These are phyloP conservation scores for Trichoderma simmonsii DNA, from an alignment of 2,329 filamentous ascomycete genomes.

Conservation along the genomic window DNA sequence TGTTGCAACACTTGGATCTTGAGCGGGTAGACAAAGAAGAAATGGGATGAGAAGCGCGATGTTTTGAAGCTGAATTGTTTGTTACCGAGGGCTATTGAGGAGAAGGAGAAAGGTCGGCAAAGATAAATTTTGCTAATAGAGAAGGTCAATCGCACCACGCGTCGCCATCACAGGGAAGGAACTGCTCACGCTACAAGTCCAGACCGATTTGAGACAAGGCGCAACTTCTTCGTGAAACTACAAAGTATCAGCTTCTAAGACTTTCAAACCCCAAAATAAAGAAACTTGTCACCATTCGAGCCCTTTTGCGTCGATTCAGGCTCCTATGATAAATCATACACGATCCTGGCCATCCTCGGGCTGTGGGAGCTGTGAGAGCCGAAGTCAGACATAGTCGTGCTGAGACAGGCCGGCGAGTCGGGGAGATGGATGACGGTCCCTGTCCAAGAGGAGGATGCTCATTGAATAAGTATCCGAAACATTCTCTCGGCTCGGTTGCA, in stretches of 20 bases:
- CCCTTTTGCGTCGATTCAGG: background rate
- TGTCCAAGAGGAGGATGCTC: slow-evolving; percentile 23
- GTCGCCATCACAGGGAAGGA: background rate
- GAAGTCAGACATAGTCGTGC: slow-evolving; percentile 23
- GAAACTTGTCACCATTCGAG: background rate
- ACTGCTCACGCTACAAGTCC: background rate
- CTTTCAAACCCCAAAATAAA: background rate
- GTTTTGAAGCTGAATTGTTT: background rate
- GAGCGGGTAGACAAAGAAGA: background rate
- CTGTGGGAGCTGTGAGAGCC: slow-evolving; percentile 8
- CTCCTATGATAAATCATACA: background rate
- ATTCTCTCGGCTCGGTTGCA: slow-evolving; percentile 28
- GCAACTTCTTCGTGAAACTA: slow-evolving; percentile 10
- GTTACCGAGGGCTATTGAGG: background rate
- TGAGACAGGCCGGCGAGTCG: slow-evolving; percentile 27
- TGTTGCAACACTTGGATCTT: background rate
- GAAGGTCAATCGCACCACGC: background rate
- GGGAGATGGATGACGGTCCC: slow-evolving; percentile 22
- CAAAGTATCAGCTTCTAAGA: background rate
- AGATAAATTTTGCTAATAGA: background rate
- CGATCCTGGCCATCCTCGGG: slow-evolving; percentile 1
- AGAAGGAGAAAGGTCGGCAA: background rate
- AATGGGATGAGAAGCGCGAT: background rate
- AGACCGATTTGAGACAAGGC: background rate
- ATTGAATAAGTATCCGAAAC: slow-evolving; percentile 34